Conservation (phyloP, 148 eudicot species). For the Selenicereus undatus region DNA sequence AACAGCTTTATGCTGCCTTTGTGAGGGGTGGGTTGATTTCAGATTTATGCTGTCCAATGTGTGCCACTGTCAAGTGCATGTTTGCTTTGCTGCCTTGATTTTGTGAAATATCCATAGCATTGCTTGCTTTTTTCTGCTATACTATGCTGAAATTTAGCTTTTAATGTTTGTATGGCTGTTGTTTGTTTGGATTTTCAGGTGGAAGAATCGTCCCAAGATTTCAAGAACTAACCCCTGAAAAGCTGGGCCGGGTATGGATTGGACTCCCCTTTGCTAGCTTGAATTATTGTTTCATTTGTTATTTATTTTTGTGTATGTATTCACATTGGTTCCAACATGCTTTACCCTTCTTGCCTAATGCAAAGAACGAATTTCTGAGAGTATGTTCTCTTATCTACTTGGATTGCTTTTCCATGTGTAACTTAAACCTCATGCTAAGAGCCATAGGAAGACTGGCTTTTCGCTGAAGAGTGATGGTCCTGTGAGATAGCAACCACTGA, state of each 20-base stretch:
- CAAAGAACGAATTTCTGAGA: not conserved
- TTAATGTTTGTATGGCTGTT: not conserved
- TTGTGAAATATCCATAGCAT: not conserved
- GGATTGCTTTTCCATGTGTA: not conserved
- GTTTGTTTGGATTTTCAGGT: constrained; percentile 38
- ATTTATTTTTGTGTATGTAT: not conserved
- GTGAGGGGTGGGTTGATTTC: not conserved
- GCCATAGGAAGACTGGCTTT: not conserved
- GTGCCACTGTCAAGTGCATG: not conserved
- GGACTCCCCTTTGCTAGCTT: not conserved
- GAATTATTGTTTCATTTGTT: not conserved
- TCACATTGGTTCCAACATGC: not conserved
- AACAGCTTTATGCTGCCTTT: not conserved
- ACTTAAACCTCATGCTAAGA: not conserved
- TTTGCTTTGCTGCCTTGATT: not conserved
- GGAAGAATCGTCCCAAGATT: constrained; percentile 98
- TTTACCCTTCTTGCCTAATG: not conserved
- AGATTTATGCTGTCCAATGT: not conserved
- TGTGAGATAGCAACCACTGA: not conserved
- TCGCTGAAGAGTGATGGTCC: not conserved
- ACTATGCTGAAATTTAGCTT: not conserved
- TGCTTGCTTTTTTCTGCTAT: not conserved
- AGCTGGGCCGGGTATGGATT: constrained; percentile 62
- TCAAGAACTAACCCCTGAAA: constrained; percentile 89
- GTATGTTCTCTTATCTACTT: not conserved